Conservation (phyloP, 805 yeast species). For the Candida andamanensis region DNA sequence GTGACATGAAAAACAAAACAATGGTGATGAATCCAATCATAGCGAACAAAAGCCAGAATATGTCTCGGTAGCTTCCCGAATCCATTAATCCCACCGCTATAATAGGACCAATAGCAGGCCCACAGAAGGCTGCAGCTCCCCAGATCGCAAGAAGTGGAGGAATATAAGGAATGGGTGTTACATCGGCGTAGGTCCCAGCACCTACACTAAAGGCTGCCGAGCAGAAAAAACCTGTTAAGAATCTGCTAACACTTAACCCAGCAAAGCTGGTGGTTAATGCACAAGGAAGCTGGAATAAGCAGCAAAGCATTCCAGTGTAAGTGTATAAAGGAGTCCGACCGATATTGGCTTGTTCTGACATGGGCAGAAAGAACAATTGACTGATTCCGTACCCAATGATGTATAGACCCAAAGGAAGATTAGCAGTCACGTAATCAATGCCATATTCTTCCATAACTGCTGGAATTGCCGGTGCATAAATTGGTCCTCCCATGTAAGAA, state of each 20-base stretch:
- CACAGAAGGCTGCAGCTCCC: constrained; percentile 53
- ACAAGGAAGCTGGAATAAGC: constrained; percentile 51
- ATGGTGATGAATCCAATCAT: constrained; percentile 4
- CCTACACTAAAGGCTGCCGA: constrained; percentile 55
- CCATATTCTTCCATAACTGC: constrained; percentile 42
- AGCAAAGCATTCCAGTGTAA: constrained; percentile 41
- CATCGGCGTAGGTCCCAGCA: constrained; percentile 51
- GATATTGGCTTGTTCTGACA: constrained; percentile 49
- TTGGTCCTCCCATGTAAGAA: constrained; percentile 52
- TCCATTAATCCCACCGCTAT: constrained; percentile 3
- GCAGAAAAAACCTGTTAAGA: constrained; percentile 49
- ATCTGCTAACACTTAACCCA: constrained; percentile 45
- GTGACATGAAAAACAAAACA: constrained; percentile 4
- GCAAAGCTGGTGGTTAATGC: constrained; percentile 49
- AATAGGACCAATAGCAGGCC: constrained; percentile 52
- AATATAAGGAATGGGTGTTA: constrained; percentile 34
- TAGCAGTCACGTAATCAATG: constrained; percentile 41
- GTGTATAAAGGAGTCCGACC: constrained; percentile 52
- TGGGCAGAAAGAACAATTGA: constrained; percentile 54
- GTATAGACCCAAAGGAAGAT: constrained; percentile 49
- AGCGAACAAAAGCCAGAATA: constrained; percentile 8
- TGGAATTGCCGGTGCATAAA: constrained; percentile 48
- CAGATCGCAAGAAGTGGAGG: constrained; percentile 47
- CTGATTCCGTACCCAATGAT: constrained; percentile 61
- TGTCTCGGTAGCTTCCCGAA: constrained; percentile 5